Conservation (phyloP, 2,329 filamentous ascomycete genomes). For the Scleromitrula shiraiana region DNA sequence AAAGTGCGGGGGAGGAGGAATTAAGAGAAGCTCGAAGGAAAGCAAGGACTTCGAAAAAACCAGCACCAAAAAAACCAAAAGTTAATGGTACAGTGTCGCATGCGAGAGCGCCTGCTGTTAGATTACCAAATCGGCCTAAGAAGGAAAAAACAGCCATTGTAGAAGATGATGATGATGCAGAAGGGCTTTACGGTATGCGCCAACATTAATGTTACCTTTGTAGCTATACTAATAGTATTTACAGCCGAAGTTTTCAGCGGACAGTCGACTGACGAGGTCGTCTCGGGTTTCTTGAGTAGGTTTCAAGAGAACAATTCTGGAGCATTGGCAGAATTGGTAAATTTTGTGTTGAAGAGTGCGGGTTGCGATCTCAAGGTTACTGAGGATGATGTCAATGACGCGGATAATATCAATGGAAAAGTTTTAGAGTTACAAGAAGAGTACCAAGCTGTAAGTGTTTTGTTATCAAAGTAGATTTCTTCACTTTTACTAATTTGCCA, state of each 20-base stretch:
- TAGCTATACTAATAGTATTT: constrained; percentile 18
- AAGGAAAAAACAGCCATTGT: constrained; percentile 37
- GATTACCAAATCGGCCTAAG: constrained; percentile 26
- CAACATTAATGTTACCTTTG: constrained; percentile 2
- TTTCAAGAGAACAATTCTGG: constrained; percentile 47
- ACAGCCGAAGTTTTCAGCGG: constrained; percentile 57
- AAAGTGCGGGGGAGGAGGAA: constrained; percentile 40
- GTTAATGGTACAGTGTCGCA: constrained; percentile 50
- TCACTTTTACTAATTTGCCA: constrained; percentile 5
- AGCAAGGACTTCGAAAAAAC: constrained; percentile 41
- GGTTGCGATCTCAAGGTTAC: constrained; percentile 76
- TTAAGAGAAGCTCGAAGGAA: constrained; percentile 32
- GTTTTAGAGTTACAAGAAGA: constrained; percentile 80
- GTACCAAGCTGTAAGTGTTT: constrained; percentile 61
- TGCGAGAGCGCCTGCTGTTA: constrained; percentile 45
- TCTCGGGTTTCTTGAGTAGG: constrained; percentile 50
- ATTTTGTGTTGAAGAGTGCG: constrained; percentile 60
- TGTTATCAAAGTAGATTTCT: not conserved
- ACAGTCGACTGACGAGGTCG: constrained; percentile 47
- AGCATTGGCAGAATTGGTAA: constrained; percentile 55
- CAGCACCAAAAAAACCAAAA: constrained; percentile 56
- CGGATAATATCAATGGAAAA: constrained; percentile 74
- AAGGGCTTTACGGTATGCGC: constrained; percentile 26
- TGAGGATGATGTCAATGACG: constrained; percentile 77
- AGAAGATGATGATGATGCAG: constrained; percentile 30